Conservation (phyloP, 1,284 basidiomycete genomes). For the Bjerkandera adusta region DNA sequence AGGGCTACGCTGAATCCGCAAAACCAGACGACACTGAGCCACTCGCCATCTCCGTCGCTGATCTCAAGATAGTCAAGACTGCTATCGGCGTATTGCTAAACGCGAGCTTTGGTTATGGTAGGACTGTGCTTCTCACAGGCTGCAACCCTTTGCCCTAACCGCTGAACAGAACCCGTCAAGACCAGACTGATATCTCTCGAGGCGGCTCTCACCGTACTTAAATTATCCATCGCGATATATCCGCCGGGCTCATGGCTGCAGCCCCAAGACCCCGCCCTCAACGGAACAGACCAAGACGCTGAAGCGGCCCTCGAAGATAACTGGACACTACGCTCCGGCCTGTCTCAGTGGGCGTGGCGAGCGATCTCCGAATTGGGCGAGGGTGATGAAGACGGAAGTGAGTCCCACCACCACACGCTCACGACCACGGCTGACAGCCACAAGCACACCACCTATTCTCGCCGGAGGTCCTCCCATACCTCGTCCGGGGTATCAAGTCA, state of each 20-base stretch:
- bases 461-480: conserved; percentile 57
- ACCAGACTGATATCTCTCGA: conserved; percentile 63
- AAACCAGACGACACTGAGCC: conserved; percentile 41
- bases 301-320: conserved; percentile 43
- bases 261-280: conserved; percentile 15
- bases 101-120: conserved; percentile 75
- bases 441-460: conserved; percentile 53
- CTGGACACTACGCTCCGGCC: conserved; percentile 62
- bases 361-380: conserved; percentile 40
- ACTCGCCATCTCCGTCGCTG: conserved; percentile 49
- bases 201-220: conserved; percentile 64
- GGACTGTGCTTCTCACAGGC: conserved; percentile 17
- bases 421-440: conserved; percentile 8
- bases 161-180: conserved; percentile 69
- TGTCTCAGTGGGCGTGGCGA: conserved; percentile 77
- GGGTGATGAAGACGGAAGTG: conserved; percentile 24
- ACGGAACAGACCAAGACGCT: conserved; percentile 15
- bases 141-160: background rate
- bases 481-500: conserved; percentile 54
- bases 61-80: conserved; percentile 75
- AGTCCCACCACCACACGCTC: conserved; percentile 9
- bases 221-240: conserved; percentile 67
- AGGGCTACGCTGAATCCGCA: conserved; percentile 62
- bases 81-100: conserved; percentile 81
- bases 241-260: conserved; percentile 62